Percentiles rank a stretch among this genome's conserved stretches.
phyloP scores from a whole-genome alignment of 768 basidiomycete species.

The Suillus paluster region DNA sequence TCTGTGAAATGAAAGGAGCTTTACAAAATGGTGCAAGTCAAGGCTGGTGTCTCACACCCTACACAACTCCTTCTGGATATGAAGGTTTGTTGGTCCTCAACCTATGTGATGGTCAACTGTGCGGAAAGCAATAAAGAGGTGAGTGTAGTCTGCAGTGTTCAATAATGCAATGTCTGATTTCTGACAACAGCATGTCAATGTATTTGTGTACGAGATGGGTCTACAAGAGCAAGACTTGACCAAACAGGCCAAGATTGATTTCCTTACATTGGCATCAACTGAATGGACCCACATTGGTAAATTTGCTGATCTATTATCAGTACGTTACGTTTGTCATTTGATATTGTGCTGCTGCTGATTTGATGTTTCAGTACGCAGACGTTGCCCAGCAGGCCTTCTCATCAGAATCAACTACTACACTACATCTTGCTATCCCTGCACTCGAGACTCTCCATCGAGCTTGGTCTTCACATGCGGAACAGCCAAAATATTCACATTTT shows the following conservation, averaged over 20 bases:
- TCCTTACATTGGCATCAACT: background rate
- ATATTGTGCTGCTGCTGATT: background rate
- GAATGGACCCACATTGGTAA: background rate
- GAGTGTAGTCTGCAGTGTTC: background rate
- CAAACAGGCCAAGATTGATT: background rate
- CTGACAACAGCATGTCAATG: background rate
- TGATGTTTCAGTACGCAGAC: background rate
- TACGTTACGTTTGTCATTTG: background rate
- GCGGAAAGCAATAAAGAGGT: constrained; percentile 11
- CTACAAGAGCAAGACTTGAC: background rate
- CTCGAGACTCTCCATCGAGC: too few species aligned
- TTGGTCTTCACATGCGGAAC: too few species aligned
- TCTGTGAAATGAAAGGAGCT: constrained; percentile 19
- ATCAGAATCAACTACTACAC: too few species aligned
- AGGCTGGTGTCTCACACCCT: constrained; percentile 1
- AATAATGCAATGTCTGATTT: background rate
- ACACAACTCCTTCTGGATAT: constrained; percentile 31
- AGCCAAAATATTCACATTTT: too few species aligned
- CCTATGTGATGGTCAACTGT: constrained; percentile 30
- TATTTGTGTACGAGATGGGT: background rate
- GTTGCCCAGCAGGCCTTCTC: too few species aligned
- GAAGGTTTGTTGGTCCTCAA: constrained; percentile 38
- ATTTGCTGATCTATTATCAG: background rate
- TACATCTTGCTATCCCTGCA: too few species aligned
- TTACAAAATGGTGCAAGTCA: constrained; percentile 24